These are phyloP conservation scores for Hirsutella minnesotensis DNA, from an alignment of 2,329 filamentous ascomycete species.

Conservation along the genomic window DNA sequence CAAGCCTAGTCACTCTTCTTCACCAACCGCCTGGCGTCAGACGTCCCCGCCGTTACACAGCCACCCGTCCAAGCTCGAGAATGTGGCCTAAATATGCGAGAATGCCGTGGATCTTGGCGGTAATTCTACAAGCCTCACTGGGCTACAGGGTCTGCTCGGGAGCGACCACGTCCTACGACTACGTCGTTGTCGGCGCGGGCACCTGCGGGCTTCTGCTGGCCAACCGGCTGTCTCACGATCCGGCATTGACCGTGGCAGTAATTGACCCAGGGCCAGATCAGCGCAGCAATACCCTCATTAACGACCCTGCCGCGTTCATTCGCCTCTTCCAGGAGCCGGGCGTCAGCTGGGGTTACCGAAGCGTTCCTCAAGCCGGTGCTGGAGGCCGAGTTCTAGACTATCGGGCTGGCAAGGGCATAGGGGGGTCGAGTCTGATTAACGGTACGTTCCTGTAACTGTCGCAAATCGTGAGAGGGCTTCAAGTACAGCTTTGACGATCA, in stretches of 20 bases:
- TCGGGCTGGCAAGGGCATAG: constrained; percentile 24
- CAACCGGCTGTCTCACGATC: constrained; percentile 22
- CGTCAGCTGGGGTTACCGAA: constrained; percentile 23
- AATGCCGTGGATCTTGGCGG: too few species aligned
- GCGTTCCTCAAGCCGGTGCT: constrained; percentile 17
- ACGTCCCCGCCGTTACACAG: too few species aligned
- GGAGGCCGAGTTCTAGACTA: constrained; percentile 19
- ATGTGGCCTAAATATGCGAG: too few species aligned
- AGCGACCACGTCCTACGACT: constrained; percentile 13
- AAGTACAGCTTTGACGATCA: too few species aligned
- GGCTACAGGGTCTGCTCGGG: not conserved
- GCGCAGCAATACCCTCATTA: constrained; percentile 20
- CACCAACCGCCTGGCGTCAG: too few species aligned
- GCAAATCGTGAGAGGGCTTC: too few species aligned
- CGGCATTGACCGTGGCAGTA: constrained; percentile 19
- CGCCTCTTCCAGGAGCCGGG: too few species aligned
- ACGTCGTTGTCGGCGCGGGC: constrained; percentile 25
- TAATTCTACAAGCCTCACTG: too few species aligned
- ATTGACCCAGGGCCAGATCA: constrained; percentile 25
- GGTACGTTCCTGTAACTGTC: too few species aligned
- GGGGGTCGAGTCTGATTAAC: constrained; percentile 28
- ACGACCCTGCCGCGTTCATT: constrained; percentile 14
- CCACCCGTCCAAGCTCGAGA: too few species aligned
- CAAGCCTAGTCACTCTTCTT: too few species aligned
- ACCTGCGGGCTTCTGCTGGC: constrained; percentile 24